Conservation (phyloP, 169 alveolate genomes). For the Plasmodium gaboni region DNA sequence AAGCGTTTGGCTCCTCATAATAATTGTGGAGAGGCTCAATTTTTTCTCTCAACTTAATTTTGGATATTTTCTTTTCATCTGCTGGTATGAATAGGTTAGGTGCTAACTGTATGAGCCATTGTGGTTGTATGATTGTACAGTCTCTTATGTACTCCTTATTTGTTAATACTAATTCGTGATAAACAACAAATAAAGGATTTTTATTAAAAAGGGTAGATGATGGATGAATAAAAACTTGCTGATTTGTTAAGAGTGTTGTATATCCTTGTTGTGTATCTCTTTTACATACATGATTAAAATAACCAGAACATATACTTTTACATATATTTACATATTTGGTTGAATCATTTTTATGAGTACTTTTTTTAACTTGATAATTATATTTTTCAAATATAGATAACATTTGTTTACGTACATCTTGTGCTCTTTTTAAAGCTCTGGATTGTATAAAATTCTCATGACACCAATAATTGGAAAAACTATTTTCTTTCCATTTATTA, state of each 20-base stretch:
- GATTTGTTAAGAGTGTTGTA: constrained; percentile 96
- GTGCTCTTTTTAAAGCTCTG: constrained; percentile 95
- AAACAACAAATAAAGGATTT: constrained; percentile 98
- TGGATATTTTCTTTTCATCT: constrained; percentile 91
- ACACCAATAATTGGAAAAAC: constrained; percentile 97
- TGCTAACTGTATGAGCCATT: constrained; percentile 98
- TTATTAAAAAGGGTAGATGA: constrained; percentile 91
- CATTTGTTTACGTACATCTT: constrained; percentile 97
- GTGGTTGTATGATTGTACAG: constrained; percentile 96
- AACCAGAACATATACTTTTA: constrained; percentile 98
- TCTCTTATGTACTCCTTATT: constrained; percentile 99
- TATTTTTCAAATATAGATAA: constrained; percentile 96
- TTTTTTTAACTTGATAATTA: constrained; percentile 91
- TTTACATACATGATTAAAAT: constrained; percentile 97
- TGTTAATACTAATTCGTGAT: constrained; percentile 98
- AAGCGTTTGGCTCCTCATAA: constrained; percentile 97
- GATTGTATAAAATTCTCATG: constrained; percentile 97
- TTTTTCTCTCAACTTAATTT: constrained; percentile 94
- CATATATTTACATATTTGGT: constrained; percentile 93
- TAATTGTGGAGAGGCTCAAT: constrained; percentile 96
- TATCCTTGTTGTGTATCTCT: constrained; percentile 98
- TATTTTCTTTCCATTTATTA: constrained; percentile 95
- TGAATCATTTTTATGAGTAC: constrained; percentile 78
- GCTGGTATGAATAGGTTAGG: constrained; percentile 94
- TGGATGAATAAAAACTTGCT: constrained; percentile 98